Evolutionary conservation across 106 monocot genomes (phyloP).

Genomic region (Xerophyta viscosa): DNA sequence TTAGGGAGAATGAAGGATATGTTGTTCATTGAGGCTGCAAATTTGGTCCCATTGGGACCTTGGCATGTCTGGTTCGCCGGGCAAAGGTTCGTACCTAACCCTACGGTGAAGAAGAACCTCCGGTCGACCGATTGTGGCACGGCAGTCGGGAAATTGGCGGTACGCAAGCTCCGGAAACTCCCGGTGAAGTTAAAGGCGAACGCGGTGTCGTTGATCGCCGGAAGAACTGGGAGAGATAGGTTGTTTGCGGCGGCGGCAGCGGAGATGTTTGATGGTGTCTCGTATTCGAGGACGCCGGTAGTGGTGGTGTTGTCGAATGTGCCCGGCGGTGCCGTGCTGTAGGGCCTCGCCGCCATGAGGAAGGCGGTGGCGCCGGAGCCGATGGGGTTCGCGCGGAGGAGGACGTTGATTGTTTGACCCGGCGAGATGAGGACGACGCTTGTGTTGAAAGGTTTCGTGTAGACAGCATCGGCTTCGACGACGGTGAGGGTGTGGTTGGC

Average conservation of each 20-base stretch:
- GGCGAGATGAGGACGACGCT: constrained; percentile 29
- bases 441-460: constrained; percentile 40
- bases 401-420: constrained; percentile 54
- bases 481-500: constrained; percentile 44
- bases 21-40: constrained; percentile 43
- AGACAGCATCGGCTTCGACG: constrained; percentile 43
- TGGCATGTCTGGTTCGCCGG: constrained; percentile 37
- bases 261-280: neutral
- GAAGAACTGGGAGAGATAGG: constrained; percentile 16
- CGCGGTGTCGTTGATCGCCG: constrained; percentile 32
- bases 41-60: constrained; percentile 49
- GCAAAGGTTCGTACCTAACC: constrained; percentile 39
- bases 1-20: constrained; percentile 28
- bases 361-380: constrained; percentile 14
- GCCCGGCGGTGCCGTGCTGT: constrained; percentile 30
- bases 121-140: constrained; percentile 25
- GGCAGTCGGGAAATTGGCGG: constrained; percentile 11
- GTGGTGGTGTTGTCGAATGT: constrained; percentile 61
- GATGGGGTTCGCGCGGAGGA: constrained; percentile 16
- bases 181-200: constrained; percentile 20
- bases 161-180: constrained; percentile 25
- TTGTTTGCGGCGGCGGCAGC: neutral
- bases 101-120: constrained; percentile 39
- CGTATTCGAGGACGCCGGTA: constrained; percentile 38
- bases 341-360: constrained; percentile 35